A percentile compares a stretch with the other conserved stretches of the same genome.
These are phyloP conservation scores for Pontederia crassipes DNA, from an alignment of 176 grass and related monocot species.

Conservation along the genomic window DNA sequence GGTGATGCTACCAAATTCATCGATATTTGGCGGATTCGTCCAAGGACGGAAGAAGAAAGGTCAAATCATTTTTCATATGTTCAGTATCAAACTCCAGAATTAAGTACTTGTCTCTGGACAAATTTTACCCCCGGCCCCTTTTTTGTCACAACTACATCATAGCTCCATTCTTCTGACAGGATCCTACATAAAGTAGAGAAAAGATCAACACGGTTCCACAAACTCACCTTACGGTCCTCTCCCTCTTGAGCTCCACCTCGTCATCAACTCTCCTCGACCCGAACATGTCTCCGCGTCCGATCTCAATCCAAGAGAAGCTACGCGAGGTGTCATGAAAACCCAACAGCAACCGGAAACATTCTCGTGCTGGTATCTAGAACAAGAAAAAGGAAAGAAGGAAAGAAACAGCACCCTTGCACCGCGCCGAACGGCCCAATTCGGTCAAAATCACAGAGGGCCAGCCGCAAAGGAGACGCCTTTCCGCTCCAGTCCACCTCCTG, in stretches of 20 bases:
- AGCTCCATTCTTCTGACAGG: slow-evolving; percentile 3
- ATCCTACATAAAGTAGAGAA: neutral
- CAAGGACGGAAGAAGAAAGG: too few species aligned
- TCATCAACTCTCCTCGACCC: slow-evolving; percentile 63
- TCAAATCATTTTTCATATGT: too few species aligned
- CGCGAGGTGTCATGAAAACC: neutral
- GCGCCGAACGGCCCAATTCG: neutral
- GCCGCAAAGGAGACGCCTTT: neutral
- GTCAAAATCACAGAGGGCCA: neutral
- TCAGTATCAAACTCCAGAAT: too few species aligned
- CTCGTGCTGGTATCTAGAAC: neutral
- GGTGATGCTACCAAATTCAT: too few species aligned
- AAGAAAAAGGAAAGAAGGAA: too few species aligned
- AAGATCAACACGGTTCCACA: neutral
- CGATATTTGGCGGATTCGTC: too few species aligned
- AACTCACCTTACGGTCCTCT: slow-evolving; percentile 80
- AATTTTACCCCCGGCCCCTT: too few species aligned
- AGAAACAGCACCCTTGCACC: too few species aligned
- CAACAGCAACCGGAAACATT: neutral
- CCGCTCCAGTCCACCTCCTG: neutral
- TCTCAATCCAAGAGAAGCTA: slow-evolving; percentile 13
- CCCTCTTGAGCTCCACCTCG: slow-evolving; percentile 38
- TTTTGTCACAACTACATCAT: neutral
- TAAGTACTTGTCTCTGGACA: too few species aligned
- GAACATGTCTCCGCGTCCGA: slow-evolving; percentile 33